These are phyloP conservation scores for Sarocladiaceae sp. DNA, from an alignment of 2,329 filamentous ascomycete species.

Conservation along the genomic window DNA sequence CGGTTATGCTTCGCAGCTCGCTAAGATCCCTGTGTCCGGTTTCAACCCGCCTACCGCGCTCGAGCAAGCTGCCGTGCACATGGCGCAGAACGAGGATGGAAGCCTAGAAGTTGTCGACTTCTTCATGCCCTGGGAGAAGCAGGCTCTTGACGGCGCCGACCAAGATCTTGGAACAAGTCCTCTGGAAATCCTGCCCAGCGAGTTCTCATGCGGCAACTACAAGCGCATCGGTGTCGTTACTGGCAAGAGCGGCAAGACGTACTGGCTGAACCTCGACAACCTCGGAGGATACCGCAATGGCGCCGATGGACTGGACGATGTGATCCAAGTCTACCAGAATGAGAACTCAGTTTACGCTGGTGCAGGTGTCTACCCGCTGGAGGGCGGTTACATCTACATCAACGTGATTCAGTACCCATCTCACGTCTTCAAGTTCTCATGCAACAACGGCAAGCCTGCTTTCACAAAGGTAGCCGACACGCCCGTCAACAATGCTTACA, in stretches of 20 bases:
- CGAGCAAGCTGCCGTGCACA: conserved; percentile 39
- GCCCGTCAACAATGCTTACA: conserved; percentile 41
- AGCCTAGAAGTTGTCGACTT: conserved; percentile 42
- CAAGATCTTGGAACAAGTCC: conserved; percentile 42
- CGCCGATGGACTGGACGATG: conserved; percentile 28
- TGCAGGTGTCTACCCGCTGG: conserved; percentile 40
- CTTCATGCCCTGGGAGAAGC: conserved; percentile 49
- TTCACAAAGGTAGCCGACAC: conserved; percentile 49
- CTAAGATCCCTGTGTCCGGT: conserved; percentile 30
- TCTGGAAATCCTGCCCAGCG: conserved; percentile 33
- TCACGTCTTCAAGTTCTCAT: conserved; percentile 53
- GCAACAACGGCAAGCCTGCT: conserved; percentile 40
- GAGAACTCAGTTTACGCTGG: conserved; percentile 40
- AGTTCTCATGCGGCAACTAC: conserved; percentile 37
- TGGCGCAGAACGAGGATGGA: conserved; percentile 33
- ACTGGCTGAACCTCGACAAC: conserved; percentile 35
- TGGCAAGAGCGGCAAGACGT: conserved; percentile 45
- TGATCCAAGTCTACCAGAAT: conserved; percentile 38
- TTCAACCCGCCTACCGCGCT: conserved; percentile 32
- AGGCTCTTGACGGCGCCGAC: conserved; percentile 41
- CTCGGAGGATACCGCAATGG: conserved; percentile 34
- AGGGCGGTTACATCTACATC: conserved; percentile 43
- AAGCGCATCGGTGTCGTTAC: conserved; percentile 42
- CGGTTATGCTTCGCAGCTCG: conserved; percentile 33
- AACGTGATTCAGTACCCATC: conserved; percentile 47